Base-by-base conservation (phyloP, 1,284 basidiomycete species). In the Boletus sp. region DNA sequence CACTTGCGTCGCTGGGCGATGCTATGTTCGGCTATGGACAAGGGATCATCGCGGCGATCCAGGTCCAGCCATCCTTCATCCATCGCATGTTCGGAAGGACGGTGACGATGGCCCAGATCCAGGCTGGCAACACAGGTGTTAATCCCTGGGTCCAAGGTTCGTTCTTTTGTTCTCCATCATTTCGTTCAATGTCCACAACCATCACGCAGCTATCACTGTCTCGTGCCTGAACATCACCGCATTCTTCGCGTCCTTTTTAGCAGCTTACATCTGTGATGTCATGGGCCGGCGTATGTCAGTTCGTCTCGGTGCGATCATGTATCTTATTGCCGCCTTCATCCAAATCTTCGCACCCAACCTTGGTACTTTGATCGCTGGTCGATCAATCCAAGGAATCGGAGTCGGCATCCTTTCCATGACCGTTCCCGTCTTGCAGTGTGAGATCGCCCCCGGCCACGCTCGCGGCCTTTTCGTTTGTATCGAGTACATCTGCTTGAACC, bases 1-100 rank as follows among this genome's bases (percentile, higher is more conserved):
- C 76, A 0, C 66, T 76, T 25, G 75, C 76, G 10, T 74, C 74
- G 48, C 68, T 80, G 48, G 77, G 77, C 41, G 77, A 80, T 53
- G 76, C 75, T 5, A 74, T 78, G 69, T 77, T 80, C 51, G 77
- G 77, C 2, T 80, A 78, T 50, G 71, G 73, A 35, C 77, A 78
- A 56, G 77, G 77, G 2, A 72, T 74, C 52, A 76, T 77, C 30
- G 76, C 75, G 5, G 66, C 74, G 2, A 68, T 74, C 16, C 75
- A 78, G 41, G 72, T 79, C 36, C 77, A 78, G 51, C 76, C 76
- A 4, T 70, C 71, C 6, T 79, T 78, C 57, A 72, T 78, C 46
- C 60, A 66, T 14, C 64, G 71, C 13, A 75, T 79, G 69, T 79
- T 74, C 44, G 71, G 72, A 6, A 65, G 51, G 44, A 57, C 64